phyloP scores from a whole-genome alignment of 257 asterid genomes.

The Solanum etuberosum region DNA sequence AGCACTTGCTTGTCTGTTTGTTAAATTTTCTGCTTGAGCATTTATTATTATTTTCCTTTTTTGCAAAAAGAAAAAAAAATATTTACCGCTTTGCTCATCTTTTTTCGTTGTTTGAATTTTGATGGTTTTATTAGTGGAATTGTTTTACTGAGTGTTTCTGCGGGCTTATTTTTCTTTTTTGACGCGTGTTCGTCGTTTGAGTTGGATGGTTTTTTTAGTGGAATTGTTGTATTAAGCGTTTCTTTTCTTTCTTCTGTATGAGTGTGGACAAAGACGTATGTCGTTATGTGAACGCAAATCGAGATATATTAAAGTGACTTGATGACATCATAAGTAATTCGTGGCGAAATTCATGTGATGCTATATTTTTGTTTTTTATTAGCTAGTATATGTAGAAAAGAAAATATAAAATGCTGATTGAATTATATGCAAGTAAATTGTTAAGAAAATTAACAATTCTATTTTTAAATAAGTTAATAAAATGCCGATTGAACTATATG shows the following conservation, averaged over 20 bases:
- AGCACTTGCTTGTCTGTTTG: neutral
- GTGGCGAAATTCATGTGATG: neutral
- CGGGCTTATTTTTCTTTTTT: neutral
- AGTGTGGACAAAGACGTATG: neutral
- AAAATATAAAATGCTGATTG: neutral
- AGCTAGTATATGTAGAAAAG: rapidly evolving
- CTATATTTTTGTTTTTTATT: neutral
- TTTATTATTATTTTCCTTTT: neutral
- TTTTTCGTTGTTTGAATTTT: neutral
- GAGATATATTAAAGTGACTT: neutral
- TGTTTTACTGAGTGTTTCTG: neutral
- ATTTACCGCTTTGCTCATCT: neutral
- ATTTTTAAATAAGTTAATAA: neutral
- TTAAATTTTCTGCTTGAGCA: neutral
- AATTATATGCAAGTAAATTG: neutral
- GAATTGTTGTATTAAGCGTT: neutral
- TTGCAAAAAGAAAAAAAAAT: too few relatives aligned
- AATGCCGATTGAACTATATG: too few relatives aligned
- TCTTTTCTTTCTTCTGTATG: neutral
- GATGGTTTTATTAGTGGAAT: neutral
- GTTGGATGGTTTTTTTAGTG: neutral
- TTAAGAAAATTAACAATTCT: neutral
- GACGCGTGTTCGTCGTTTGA: neutral
- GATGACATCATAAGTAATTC: neutral
- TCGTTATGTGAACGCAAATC: neutral